Conservation (phyloP, 2,329 filamentous ascomycete genomes). For the Harringtonia aguacate region DNA sequence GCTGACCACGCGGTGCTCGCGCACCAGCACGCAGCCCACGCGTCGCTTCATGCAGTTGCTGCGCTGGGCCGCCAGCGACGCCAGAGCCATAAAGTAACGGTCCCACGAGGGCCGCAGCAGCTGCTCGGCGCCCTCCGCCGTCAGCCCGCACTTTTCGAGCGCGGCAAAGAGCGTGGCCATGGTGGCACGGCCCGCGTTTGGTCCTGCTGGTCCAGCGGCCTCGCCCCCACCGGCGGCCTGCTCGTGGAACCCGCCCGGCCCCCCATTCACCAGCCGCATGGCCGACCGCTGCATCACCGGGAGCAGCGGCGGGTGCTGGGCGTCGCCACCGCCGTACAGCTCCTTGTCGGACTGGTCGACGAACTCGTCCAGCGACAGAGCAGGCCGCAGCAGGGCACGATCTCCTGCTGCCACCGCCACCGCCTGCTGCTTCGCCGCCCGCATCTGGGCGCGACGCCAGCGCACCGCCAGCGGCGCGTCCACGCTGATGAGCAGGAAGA, state of each 20-base stretch:
- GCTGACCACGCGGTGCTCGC: constrained; percentile 76
- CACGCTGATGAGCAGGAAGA: constrained; percentile 86
- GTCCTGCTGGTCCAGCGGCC: too few species aligned
- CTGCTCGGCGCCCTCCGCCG: constrained; percentile 46
- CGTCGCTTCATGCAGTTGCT: constrained; percentile 98
- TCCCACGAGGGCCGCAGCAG: constrained; percentile 89
- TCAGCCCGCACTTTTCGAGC: constrained; percentile 64
- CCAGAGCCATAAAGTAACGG: constrained; percentile 96
- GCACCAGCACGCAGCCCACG: constrained; percentile 87
- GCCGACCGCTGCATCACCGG: constrained; percentile 73
- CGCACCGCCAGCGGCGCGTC: constrained; percentile 80
- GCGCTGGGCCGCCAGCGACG: constrained; percentile 77
- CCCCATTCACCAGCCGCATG: constrained; percentile 71
- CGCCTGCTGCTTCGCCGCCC: constrained; percentile 8
- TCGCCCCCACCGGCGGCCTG: too few species aligned
- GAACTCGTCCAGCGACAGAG: constrained; percentile 38
- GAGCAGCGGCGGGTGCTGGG: constrained; percentile 45
- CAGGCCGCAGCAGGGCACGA: neutral
- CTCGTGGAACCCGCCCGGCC: neutral
- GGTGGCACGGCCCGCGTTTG: constrained; percentile 20
- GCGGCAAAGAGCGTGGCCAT: constrained; percentile 51
- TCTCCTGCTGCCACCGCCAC: constrained; percentile 12
- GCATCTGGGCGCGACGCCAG: constrained; percentile 61
- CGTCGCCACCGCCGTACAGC: constrained; percentile 51
- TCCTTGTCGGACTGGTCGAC: constrained; percentile 55